Evolutionary conservation across 345 rosid genomes (phyloP).

Genomic region (Mercurialis annua): DNA sequence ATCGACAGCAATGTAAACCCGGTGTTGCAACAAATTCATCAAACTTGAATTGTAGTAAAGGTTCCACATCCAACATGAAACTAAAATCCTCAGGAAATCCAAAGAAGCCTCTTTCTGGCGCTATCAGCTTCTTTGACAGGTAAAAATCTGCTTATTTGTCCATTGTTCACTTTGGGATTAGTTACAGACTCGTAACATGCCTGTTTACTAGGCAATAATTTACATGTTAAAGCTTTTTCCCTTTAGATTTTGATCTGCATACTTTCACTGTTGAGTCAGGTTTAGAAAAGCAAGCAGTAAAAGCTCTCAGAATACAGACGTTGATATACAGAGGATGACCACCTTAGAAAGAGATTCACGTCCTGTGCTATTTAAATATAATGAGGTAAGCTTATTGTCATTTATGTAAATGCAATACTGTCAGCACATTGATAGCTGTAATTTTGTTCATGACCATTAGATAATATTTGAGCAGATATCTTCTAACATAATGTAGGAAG

Average conservation of each 20-base stretch:
- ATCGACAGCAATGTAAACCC: slow-evolving; percentile 28
- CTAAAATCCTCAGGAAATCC: slow-evolving; percentile 34
- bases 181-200: too few relatives aligned
- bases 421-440: neutral
- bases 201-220: neutral
- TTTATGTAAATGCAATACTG: neutral
- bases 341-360: slow-evolving; percentile 59
- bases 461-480: neutral
- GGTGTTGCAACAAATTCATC: slow-evolving; percentile 30
- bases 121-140: slow-evolving; percentile 77
- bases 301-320: slow-evolving; percentile 44
- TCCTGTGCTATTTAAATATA: slow-evolving; percentile 81
- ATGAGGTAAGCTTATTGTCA: slow-evolving; percentile 56
- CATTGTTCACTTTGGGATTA: too few relatives aligned
- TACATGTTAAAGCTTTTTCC: neutral
- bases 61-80: slow-evolving; percentile 24
- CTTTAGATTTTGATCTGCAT: slow-evolving; percentile 14
- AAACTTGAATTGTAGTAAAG: slow-evolving; percentile 29
- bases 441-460: neutral
- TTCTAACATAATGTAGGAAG: neutral
- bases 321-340: slow-evolving; percentile 32
- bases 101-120: slow-evolving; percentile 44
- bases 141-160: slow-evolving; percentile 21
- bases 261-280: slow-evolving; percentile 36
- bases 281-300: slow-evolving; percentile 51